Conservation (phyloP, 2,329 filamentous ascomycete species). For the Stagonosporopsis tanaceti region DNA sequence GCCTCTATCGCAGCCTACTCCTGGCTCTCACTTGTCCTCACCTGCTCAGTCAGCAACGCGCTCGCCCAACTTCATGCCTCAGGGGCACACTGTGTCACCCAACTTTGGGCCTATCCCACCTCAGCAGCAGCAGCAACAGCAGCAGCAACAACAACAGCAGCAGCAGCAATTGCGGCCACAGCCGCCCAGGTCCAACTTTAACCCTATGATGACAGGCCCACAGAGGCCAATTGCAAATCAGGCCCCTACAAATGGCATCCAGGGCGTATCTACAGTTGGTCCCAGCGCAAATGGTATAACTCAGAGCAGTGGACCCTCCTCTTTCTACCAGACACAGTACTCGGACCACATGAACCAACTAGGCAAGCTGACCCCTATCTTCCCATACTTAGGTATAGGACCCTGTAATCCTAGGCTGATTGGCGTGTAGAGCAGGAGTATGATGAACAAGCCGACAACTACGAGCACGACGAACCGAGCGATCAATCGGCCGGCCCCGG, state of each 20-base stretch:
- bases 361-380: constrained; percentile 75
- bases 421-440: constrained; percentile 90
- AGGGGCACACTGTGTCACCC: constrained; percentile 67
- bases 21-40: constrained; percentile 79
- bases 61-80: constrained; percentile 68
- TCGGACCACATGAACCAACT: constrained; percentile 95
- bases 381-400: constrained; percentile 60
- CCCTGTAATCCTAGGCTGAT: constrained; percentile 75
- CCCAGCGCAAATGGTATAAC: constrained; percentile 48
- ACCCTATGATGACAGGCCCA: constrained; percentile 52
- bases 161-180: constrained; percentile 50
- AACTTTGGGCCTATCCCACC: constrained; percentile 62
- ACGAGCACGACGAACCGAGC: constrained; percentile 77
- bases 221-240: constrained; percentile 51
- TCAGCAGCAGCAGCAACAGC: constrained; percentile 46
- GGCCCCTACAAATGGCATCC: constrained; percentile 46
- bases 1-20: constrained; percentile 80
- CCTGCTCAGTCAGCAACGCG: constrained; percentile 64
- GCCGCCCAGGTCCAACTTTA: constrained; percentile 58
- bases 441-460: constrained; percentile 86
- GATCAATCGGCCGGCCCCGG: constrained; percentile 73
- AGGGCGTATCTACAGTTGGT: constrained; percentile 47
- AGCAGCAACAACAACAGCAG: constrained; percentile 12
- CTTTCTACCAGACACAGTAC: constrained; percentile 85
- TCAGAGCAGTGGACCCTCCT: constrained; percentile 52